These are phyloP conservation scores for Aspergillus ochraceus DNA, from an alignment of 2,329 filamentous ascomycete genomes.

Conservation along the genomic window DNA sequence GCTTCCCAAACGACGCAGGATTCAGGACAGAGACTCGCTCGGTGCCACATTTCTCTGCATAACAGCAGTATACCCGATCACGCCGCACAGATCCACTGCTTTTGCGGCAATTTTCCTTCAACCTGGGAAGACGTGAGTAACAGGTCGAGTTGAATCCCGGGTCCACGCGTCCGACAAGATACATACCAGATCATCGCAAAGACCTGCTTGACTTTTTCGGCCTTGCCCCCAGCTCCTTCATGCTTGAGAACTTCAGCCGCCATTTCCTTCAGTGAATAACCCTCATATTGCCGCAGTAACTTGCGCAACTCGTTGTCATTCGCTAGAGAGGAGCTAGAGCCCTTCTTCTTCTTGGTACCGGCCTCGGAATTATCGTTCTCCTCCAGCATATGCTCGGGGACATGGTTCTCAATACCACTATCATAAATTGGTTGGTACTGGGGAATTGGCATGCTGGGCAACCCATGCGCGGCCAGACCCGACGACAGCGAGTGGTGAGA, in stretches of 20 bases:
- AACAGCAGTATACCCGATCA: constrained; percentile 92
- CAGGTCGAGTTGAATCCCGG: not conserved
- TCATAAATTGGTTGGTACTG: constrained; percentile 45
- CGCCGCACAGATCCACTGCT: constrained; percentile 72
- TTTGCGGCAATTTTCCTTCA: constrained; percentile 49
- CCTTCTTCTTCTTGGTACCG: constrained; percentile 47
- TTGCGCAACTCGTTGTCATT: constrained; percentile 52
- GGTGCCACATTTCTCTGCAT: constrained; percentile 87
- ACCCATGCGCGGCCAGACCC: constrained; percentile 34
- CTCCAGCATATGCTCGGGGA: constrained; percentile 40
- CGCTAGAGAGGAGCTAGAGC: constrained; percentile 48
- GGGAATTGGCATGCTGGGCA: constrained; percentile 32
- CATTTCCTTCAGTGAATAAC: constrained; percentile 48
- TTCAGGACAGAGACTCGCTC: constrained; percentile 94
- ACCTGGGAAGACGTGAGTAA: constrained; percentile 32
- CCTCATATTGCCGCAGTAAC: constrained; percentile 48
- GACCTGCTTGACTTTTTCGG: constrained; percentile 53
- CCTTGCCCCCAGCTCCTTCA: constrained; percentile 50
- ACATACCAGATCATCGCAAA: constrained; percentile 54
- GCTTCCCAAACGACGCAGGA: constrained; percentile 94
- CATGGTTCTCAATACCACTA: constrained; percentile 42
- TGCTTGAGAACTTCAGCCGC: constrained; percentile 50
- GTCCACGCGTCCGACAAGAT: not conserved
- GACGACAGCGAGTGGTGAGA: constrained; percentile 37
- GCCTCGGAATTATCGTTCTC: constrained; percentile 46